phyloP scores from a whole-genome alignment of 768 basidiomycete species.

The Russula lepida region DNA sequence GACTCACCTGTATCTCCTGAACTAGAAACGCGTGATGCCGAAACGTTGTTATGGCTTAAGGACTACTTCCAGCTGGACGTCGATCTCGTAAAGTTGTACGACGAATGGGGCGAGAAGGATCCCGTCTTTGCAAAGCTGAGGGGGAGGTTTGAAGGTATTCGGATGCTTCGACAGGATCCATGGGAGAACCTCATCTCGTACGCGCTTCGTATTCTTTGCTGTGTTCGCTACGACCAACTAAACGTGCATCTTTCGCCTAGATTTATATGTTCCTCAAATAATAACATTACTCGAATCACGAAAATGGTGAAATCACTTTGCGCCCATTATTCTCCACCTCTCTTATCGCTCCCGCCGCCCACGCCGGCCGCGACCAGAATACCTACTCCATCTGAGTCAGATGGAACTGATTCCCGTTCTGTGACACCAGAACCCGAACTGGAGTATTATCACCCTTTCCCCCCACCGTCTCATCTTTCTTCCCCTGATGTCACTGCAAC shows the following conservation, averaged over 20 bases:
- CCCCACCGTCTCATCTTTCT: constrained; percentile 62
- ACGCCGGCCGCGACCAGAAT: constrained; percentile 26
- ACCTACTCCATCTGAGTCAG: constrained; percentile 20
- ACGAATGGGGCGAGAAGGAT: constrained; percentile 67
- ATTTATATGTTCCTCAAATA: constrained; percentile 97
- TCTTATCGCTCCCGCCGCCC: constrained; percentile 44
- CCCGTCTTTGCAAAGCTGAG: constrained; percentile 59
- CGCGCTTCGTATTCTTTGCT: constrained; percentile 28
- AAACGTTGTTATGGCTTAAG: constrained; percentile 65
- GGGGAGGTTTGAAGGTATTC: constrained; percentile 67
- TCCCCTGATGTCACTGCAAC: constrained; percentile 46
- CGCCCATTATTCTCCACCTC: constrained; percentile 59
- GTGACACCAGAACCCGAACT: constrained; percentile 18
- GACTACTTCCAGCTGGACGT: constrained; percentile 88
- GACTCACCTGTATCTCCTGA: constrained; percentile 29
- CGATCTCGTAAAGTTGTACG: constrained; percentile 63
- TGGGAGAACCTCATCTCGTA: constrained; percentile 95
- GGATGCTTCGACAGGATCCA: constrained; percentile 86
- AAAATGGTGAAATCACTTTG: constrained; percentile 87
- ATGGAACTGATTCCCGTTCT: constrained; percentile 10
- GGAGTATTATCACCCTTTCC: constrained; percentile 70
- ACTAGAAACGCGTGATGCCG: constrained; percentile 39
- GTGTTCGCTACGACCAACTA: not conserved
- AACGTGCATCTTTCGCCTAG: constrained; percentile 32
- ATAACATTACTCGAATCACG: constrained; percentile 90